Conservation (phyloP, 176 grass and related monocot species). For the Oryza glumipatula region DNA sequence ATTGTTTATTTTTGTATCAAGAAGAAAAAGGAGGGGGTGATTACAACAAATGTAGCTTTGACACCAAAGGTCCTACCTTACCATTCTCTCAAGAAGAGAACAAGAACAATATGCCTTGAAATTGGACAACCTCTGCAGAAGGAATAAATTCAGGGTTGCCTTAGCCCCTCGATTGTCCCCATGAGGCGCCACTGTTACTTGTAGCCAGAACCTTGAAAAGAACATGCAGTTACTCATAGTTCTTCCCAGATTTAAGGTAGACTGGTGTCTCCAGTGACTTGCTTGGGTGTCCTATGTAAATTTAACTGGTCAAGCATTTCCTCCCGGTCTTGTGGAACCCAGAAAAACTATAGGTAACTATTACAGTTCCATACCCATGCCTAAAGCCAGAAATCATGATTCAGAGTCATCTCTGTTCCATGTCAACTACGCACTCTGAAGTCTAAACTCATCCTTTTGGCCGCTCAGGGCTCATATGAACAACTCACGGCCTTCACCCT, state of each 20-base stretch:
- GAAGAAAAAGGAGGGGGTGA: background rate
- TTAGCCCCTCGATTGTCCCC: background rate
- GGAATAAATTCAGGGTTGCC: background rate
- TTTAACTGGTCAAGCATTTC: background rate
- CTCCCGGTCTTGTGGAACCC: background rate
- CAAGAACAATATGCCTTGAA: background rate
- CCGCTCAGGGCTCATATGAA: background rate
- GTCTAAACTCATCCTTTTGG: background rate
- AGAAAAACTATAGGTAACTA: background rate
- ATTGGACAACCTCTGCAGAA: background rate
- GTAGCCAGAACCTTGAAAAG: background rate
- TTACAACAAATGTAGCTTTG: background rate
- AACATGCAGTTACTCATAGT: background rate
- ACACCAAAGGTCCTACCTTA: too few species aligned
- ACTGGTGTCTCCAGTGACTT: background rate
- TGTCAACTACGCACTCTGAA: background rate
- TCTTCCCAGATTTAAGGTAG: background rate
- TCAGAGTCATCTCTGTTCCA: background rate
- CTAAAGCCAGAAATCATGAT: background rate
- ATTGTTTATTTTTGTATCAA: background rate
- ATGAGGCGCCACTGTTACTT: background rate
- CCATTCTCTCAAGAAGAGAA: too few species aligned
- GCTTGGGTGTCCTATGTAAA: background rate
- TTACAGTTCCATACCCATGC: too few species aligned
- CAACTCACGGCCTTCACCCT: constrained; percentile 34